Base-by-base conservation (phyloP, 2,329 filamentous ascomycete species). In the Penicillium concentricum region DNA sequence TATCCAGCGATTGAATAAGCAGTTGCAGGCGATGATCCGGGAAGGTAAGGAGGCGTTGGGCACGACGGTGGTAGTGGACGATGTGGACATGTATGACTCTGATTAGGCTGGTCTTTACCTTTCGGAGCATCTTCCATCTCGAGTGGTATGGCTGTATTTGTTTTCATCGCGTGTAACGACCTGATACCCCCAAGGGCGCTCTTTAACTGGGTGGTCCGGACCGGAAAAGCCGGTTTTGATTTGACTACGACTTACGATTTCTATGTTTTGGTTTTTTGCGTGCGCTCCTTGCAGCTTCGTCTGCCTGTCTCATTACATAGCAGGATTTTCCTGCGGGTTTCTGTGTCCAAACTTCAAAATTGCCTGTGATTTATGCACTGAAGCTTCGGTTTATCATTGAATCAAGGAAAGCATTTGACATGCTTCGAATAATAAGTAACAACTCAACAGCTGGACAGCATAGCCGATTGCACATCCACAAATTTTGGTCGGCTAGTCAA, bases 41-140 rank as follows among this genome's bases (percentile, higher is more conserved):
- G 88, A 97, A 74, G 94, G 92, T 0, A 88, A 88, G 65, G 89
- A 94, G 72, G 94, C 94, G 2, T 76, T 99, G 18, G 92, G 88
- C 2, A 89, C 89, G 20, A 88, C 79, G 39, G 79, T 90, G 48
- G 86, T 90, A 68, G 81, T 91, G 42, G 82, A 84, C 38, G 76
- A 76, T 26, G 71, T 76, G 37, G 76, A 71, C 41, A 71, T 75
- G 67, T 73, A 70, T 22, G 69, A 76, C 50, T 72, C 63, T 51
- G 66, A 69, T 44, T 70, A 51, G 44, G 22, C 24, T 10, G 22
- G 12, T 47, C 15, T 24, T 26, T 34, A 42, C 56, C 50, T 28
- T 41, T 43, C 5, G 16, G 37, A 20, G 12, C 22, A 8, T 37
- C 34, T 24, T 51, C 20, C 45, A 26, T 42, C 22, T 30, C n/a